Evolutionary conservation across 164 flowering plant species (phyloP).

Genomic region (Tetracentron sinense): DNA sequence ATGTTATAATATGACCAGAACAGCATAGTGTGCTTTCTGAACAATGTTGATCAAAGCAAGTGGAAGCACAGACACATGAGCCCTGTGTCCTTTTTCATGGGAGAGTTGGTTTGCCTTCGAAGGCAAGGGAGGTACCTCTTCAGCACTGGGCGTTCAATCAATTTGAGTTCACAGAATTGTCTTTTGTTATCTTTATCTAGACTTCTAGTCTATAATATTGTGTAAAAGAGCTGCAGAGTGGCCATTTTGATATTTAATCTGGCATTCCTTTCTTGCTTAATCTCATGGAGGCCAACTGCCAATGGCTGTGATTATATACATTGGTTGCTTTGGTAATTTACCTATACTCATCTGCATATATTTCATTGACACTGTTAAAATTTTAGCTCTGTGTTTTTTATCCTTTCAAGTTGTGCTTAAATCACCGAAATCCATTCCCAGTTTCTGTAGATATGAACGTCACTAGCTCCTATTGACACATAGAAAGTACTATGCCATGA

Average conservation of each 20-base stretch:
- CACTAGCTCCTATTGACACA: neutral
- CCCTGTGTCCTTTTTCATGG: neutral
- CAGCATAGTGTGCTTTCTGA: neutral
- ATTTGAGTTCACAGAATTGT: neutral
- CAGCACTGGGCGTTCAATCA: neutral
- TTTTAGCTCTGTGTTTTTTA: too few species aligned
- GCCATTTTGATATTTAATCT: neutral
- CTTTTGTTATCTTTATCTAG: neutral
- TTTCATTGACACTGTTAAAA: too few species aligned
- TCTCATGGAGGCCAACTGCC: neutral
- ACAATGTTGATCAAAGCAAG: neutral
- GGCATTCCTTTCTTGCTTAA: neutral
- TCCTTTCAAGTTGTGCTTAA: neutral
- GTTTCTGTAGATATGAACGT: neutral
- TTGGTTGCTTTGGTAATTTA: neutral
- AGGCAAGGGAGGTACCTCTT: neutral
- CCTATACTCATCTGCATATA: neutral
- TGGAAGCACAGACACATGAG: neutral
- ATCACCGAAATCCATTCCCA: neutral
- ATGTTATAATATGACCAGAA: neutral
- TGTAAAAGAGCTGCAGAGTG: constrained; percentile 4
- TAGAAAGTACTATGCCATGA: neutral
- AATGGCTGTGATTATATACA: neutral
- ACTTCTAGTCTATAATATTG: neutral
- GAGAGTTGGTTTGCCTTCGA: neutral